Evolutionary conservation across 257 asterid genomes (phyloP), one percentile per base, ranked within the genome.

Genomic region (Lycium barbarum): DNA sequence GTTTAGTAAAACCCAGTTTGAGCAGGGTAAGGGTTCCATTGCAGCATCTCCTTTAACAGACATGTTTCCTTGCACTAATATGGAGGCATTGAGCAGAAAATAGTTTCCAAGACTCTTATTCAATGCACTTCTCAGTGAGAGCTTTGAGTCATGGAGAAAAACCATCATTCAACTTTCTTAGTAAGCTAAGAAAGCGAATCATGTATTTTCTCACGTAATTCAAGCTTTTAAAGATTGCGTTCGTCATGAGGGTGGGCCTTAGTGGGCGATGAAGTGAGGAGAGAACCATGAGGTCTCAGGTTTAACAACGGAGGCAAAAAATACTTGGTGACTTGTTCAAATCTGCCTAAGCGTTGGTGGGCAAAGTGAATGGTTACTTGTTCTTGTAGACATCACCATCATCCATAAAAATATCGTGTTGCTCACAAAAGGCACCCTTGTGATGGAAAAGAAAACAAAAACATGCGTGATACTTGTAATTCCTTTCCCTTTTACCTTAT

Each of bases 61-160:
- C 43, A 51, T 26, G 5, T 14, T 51, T 76, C 63, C 26, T 76
- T 76, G 82, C 26, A 26, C 47, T 76, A 13, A 76, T 76, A 26
- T 53, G 82, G 82, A 74, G 40, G 22, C 61, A 74, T 74, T 51
- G 45, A 76, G 63, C 58, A 3, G 82, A 76, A 76, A 76, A 51
- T 51, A 15, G 47, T 13, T 51, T 76, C 82, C 14, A 5, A 51
- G 47, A 76, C 63, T 51, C 63, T 53, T n/a, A n/a, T n/a, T n/a
- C n/a, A 51, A 76, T 76, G 51, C 82, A 76, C 43, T 51, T 76
- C 26, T 51, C 15, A 51, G 47, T 51, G 63, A 76, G 63, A 51
- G 63, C 5, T 59, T 33, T 14, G 47, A 74, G 82, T 26, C 62
- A 76, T 1, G 26, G 26, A 76, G 45, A 26, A 17, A 76, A 49